A percentile compares a stretch with the other conserved stretches of the same genome.
These are phyloP conservation scores for Hypomyces rosellus DNA, from an alignment of 2,329 filamentous ascomycete species.

Conservation along the genomic window DNA sequence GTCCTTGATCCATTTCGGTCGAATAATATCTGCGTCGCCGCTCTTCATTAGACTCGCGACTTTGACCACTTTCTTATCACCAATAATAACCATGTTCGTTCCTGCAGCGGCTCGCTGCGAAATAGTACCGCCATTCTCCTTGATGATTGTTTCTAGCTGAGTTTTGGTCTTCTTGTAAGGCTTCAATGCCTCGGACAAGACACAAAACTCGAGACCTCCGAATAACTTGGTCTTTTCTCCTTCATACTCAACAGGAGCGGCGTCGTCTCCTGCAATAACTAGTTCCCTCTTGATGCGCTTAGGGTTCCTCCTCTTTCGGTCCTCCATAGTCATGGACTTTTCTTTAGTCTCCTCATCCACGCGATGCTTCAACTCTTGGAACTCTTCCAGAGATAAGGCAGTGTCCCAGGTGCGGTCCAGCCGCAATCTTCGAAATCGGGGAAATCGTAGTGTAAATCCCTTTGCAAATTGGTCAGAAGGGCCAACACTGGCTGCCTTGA, in stretches of 20 bases:
- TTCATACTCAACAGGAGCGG: conserved; percentile 37
- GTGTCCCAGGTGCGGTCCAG: conserved; percentile 80
- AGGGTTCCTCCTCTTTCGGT: conserved; percentile 46
- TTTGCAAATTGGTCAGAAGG: conserved; percentile 72
- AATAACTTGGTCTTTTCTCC: conserved; percentile 62
- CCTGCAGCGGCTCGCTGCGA: conserved; percentile 64
- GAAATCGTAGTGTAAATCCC: conserved; percentile 77
- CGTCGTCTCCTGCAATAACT: conserved; percentile 63
- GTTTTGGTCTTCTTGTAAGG: conserved; percentile 70
- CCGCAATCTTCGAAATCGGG: conserved; percentile 75
- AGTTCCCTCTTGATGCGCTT: conserved; percentile 64
- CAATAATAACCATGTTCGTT: conserved; percentile 63
- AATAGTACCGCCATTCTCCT: conserved; percentile 73
- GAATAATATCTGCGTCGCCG: conserved; percentile 64
- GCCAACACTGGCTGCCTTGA: conserved; percentile 78
- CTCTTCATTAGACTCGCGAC: conserved; percentile 76
- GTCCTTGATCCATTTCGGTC: conserved; percentile 77
- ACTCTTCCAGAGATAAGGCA: conserved; percentile 72
- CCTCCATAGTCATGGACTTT: conserved; percentile 72
- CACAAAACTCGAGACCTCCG: conserved; percentile 69
- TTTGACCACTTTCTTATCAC: conserved; percentile 74
- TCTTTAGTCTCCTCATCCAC: conserved; percentile 66
- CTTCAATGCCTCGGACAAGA: conserved; percentile 68
- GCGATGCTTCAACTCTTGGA: conserved; percentile 61
- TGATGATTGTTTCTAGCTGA: conserved; percentile 75